Evolutionary conservation across 495 filamentous ascomycete genomes (phyloP).

Genomic region (Neurospora africana): DNA sequence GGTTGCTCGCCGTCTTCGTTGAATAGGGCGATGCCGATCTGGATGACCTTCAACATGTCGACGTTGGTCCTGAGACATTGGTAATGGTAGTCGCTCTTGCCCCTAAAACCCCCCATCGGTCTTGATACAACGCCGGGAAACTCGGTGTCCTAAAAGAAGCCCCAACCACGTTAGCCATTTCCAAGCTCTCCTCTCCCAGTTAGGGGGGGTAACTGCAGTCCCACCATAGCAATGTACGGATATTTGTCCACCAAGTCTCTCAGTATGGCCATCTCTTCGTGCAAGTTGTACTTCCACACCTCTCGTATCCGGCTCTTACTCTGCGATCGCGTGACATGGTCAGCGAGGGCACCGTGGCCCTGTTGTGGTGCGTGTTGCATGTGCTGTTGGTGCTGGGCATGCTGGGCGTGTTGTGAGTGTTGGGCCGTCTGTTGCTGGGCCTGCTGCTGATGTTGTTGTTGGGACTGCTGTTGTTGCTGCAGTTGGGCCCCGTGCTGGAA

Average conservation of each 20-base stretch:
- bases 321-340: conserved; percentile 31
- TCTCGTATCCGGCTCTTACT: conserved; percentile 75
- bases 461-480: conserved; percentile 46
- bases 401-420: conserved; percentile 21
- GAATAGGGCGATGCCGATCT: conserved; percentile 89
- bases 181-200: not conserved
- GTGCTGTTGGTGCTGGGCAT: conserved; percentile 13
- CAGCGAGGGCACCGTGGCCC: conserved; percentile 36
- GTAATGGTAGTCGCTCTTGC: conserved; percentile 96
- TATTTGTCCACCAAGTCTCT: conserved; percentile 76
- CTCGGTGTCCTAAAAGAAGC: conserved; percentile 69
- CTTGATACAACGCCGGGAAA: conserved; percentile 93
- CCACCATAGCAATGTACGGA: conserved; percentile 93
- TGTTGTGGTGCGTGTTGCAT: conserved; percentile 41
- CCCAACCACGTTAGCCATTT: conserved; percentile 14
- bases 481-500: conserved; percentile 70
- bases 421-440: conserved; percentile 48
- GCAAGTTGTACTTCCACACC: conserved; percentile 85
- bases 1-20: conserved; percentile 76
- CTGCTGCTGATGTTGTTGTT: conserved; percentile 18
- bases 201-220: not conserved
- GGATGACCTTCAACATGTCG: conserved; percentile 92
- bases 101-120: conserved; percentile 85
- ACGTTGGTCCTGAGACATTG: conserved; percentile 96
- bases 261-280: conserved; percentile 77